phyloP scores from a whole-genome alignment of 2,329 filamentous ascomycete species.

The Geoglossum cookeanum region DNA sequence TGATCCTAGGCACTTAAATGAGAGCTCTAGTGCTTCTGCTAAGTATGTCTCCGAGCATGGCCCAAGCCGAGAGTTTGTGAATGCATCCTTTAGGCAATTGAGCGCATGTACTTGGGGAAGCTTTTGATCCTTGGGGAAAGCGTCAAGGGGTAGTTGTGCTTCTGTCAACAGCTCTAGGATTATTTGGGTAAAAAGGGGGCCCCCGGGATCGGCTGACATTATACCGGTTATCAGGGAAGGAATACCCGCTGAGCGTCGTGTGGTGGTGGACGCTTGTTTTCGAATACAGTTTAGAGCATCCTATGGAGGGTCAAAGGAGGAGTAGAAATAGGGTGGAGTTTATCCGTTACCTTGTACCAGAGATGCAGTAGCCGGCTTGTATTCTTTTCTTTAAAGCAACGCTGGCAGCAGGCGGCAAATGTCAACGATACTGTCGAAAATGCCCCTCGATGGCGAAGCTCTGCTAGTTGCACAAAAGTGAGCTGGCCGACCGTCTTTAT shows the following conservation, averaged over 20 bases:
- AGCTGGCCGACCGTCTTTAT: conserved; percentile 51
- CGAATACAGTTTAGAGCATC: conserved; percentile 51
- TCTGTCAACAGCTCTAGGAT: conserved; percentile 44
- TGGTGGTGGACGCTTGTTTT: conserved; percentile 58
- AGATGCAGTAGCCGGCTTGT: conserved; percentile 28
- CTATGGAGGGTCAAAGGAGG: conserved; percentile 17
- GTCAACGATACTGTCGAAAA: conserved; percentile 86
- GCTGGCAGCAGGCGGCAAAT: conserved; percentile 63
- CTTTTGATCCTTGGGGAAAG: conserved; percentile 21
- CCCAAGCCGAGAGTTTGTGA: conserved; percentile 62
- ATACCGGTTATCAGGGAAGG: conserved; percentile 74
- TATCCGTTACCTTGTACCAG: conserved; percentile 47
- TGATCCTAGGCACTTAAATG: conserved; percentile 59
- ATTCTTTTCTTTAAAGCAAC: conserved; percentile 14
- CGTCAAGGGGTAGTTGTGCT: conserved; percentile 32
- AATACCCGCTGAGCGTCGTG: conserved; percentile 77
- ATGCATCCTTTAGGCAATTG: conserved; percentile 84
- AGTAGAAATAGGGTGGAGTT: conserved; percentile 5
- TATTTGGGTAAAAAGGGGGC: conserved; percentile 39
- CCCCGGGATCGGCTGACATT: conserved; percentile 42
- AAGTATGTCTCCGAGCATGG: conserved; percentile 56
- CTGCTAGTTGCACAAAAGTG: conserved; percentile 66
- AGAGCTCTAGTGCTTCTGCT: conserved; percentile 56
- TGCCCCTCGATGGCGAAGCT: conserved; percentile 72
- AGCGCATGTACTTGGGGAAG: conserved; percentile 86